Evolutionary conservation across 2,329 filamentous ascomycete species (phyloP), one percentile per base, ranked within the genome.

Genomic region (Phoma sp.): DNA sequence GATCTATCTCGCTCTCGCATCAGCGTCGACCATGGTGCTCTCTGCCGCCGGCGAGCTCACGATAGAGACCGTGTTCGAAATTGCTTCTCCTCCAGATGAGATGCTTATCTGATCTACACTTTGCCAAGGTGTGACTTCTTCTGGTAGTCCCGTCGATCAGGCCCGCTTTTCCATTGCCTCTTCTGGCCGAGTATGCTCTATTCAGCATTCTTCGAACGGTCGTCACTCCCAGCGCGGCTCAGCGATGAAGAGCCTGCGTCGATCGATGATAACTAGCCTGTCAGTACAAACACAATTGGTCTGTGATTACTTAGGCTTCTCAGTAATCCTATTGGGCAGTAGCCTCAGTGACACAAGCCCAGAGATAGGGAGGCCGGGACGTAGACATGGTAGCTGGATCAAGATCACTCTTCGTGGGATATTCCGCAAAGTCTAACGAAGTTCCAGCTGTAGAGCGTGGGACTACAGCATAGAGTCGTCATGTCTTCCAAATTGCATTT

Each of bases 71-170:
- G 3, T 10, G 27, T 9, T 36, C 32, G 29, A 36, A 4, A 36
- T 29, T 31, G 38, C 38, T 43, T 43, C 38, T 36, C 9, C n/a
- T 25, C 5, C 21, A 29, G 22, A 25, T 37, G n/a, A n/a, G 31
- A 49, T 29, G 46, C 29, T 41, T 49, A 49, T 49, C 46, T 38
- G 46, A 49, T 49, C 46, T 49, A 33, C 46, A 41, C 32, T 12
- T 21, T 15, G 33, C 48, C 31, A 43, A 43, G 33, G 19, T 12
- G 6, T 36, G 13, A 19, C 25, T 32, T 43, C 40, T 43, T 51
- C 43, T 51, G 33, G 40, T 32, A 25, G 24, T 22, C 24, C 19
- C 38, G 48, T 43, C 21, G 35, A 39, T 39, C 33, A 27, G 33
- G 12, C 27, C 48, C 48, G 31, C 33, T 51, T 51, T 51, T 48